These are phyloP conservation scores for Physcomitrellopsis africana DNA, from an alignment of 225 moss, liverwort and hornwort species.

Conservation along the genomic window DNA sequence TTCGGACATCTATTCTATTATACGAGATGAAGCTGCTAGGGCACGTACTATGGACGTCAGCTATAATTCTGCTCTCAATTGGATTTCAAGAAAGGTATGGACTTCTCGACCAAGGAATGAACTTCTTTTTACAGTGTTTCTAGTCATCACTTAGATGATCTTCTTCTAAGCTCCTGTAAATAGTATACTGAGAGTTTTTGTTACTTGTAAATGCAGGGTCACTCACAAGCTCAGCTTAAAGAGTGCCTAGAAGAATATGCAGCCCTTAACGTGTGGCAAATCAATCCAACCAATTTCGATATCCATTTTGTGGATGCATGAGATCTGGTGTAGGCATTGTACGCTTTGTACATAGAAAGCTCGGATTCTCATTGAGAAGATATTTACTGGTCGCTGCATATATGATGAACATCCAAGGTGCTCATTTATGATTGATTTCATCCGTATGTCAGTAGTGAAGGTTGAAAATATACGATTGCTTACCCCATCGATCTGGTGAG, in stretches of 20 bases:
- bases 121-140: background rate
- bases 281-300: slow-evolving; percentile 78
- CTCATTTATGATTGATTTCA: slow-evolving; percentile 20
- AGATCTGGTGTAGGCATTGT: slow-evolving; percentile 28
- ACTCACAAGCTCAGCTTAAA: slow-evolving; percentile 91
- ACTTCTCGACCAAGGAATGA: background rate
- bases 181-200: slow-evolving; percentile 20
- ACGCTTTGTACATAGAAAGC: slow-evolving; percentile 39
- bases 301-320: slow-evolving; percentile 91
- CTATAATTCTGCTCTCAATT: slow-evolving; percentile 83
- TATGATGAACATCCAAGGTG: slow-evolving; percentile 13
- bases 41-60: slow-evolving; percentile 73
- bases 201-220: slow-evolving; percentile 57
- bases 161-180: background rate
- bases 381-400: slow-evolving; percentile 7
- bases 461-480: slow-evolving; percentile 14
- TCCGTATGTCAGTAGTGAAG: slow-evolving; percentile 2
- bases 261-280: slow-evolving; percentile 93
- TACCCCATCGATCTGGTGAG: slow-evolving; percentile 17
- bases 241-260: slow-evolving; percentile 97
- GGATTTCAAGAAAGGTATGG: slow-evolving; percentile 85
- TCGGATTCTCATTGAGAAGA: slow-evolving; percentile 23
- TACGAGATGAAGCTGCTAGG: slow-evolving; percentile 89
- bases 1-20: slow-evolving; percentile 95
- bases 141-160: background rate